Evolutionary conservation across 179 eudicot species (phyloP), one percentile per base, ranked within the genome.

Genomic region (Carnegiea gigantea): DNA sequence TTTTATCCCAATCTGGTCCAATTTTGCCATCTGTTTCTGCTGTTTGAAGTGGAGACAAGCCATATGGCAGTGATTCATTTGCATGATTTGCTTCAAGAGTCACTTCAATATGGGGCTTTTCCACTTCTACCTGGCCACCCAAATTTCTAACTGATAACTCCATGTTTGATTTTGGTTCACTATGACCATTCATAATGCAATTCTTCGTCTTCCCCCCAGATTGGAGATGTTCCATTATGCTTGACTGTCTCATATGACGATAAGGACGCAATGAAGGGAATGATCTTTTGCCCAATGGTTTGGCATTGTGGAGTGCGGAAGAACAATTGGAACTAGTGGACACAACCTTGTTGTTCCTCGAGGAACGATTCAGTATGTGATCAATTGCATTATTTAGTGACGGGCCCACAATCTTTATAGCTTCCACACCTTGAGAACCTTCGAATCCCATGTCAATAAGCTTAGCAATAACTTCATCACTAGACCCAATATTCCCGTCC

Each of bases 371-470:
- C 68, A 92, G 79, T 40, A 90, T 80, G 80, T 78, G 80, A 62
- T 90, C 92, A 67, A 91, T 65, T 21, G 90, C 90, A 82, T 77
- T 81, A 65, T 83, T 88, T 77, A 89, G 23, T 18, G 88, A 87
- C 18, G 87, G 88, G 67, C 95, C 98, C 51, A 86, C 96, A 21
- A 84, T 89, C 81, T 86, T 86, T 68, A 90, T 12, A 28, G 95
- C 95, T 84, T 88, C 85, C 33, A 76, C 74, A 65, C 77, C 87
- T 80, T 80, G 84, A 59, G 86, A 81, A 23, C 80, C 75, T 73
- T 89, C 91, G 73, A 92, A 89, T 73, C 95, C 95, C 97, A 88
- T 91, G 54, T 79, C 90, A 73, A 86, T 77, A 80, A 92, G 82
- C 77, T 85, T 84, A 0, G 86, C 85, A 46, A 88, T 67, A 59